A percentile compares a stretch with the other conserved stretches of the same genome.
phyloP scores from a whole-genome alignment of 306 rosid genomes.

The Trifolium dubium region DNA sequence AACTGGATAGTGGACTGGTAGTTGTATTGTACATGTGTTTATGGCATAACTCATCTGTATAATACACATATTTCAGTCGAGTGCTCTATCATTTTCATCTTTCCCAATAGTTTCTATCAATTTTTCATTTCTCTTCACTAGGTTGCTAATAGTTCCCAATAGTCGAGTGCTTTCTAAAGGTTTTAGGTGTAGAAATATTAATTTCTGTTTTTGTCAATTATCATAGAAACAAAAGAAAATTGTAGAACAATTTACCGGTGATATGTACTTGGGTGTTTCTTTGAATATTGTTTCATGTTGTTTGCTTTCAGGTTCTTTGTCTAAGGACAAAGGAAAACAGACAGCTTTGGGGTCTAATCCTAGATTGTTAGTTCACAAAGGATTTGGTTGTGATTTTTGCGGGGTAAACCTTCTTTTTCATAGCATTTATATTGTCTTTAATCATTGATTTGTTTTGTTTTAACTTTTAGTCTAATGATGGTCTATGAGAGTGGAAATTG shows the following conservation, averaged over 20 bases:
- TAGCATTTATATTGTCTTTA: constrained; percentile 31
- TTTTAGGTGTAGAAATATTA: not conserved
- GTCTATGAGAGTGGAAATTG: constrained; percentile 4
- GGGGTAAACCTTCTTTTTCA: constrained; percentile 71
- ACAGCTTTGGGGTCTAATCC: constrained; percentile 25
- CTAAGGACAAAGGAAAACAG: constrained; percentile 33
- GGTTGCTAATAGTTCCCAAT: not conserved
- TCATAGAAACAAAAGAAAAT: not conserved
- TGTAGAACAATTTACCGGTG: not conserved
- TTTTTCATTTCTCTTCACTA: constrained; percentile 7
- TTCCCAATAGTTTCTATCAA: not conserved
- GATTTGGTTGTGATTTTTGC: constrained; percentile 79
- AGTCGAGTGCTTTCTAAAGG: constrained; percentile 3
- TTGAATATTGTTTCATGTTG: constrained; percentile 23
- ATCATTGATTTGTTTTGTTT: not conserved
- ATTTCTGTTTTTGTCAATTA: constrained; percentile 1
- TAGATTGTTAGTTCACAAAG: constrained; percentile 43
- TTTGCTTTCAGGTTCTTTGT: constrained; percentile 59
- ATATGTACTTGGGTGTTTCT: constrained; percentile 21
- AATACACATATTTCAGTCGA: not conserved
- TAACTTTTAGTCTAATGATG: not conserved
- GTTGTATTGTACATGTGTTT: too few relatives aligned
- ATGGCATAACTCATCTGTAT: not conserved
- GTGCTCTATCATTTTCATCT: not conserved
- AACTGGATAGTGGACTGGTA: too few relatives aligned